Evolutionary conservation across 75 land plant genomes (phyloP).

Genomic region (Larix kaempferi): DNA sequence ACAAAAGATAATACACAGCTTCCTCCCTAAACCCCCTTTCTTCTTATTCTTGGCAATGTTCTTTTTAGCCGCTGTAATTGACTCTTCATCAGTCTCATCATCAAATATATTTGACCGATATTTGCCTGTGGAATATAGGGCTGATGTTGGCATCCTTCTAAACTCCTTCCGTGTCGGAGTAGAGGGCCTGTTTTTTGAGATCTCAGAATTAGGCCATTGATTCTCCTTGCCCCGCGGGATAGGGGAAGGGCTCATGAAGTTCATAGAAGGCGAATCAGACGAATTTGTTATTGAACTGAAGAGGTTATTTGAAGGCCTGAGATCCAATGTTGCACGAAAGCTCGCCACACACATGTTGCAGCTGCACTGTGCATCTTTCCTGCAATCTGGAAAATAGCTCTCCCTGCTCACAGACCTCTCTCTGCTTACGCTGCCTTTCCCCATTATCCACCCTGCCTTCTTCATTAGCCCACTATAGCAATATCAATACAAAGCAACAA

Average conservation of each 20-base stretch:
- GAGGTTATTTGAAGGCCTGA: constrained; percentile 16
- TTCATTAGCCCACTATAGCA: too few species aligned
- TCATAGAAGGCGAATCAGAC: neutral
- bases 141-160: neutral
- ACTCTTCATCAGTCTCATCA: neutral
- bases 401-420: constrained; percentile 12
- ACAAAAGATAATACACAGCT: neutral
- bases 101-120: neutral
- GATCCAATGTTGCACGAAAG: constrained; percentile 19
- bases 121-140: neutral
- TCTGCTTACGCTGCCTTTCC: neutral
- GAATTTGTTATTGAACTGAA: neutral
- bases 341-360: constrained; percentile 21
- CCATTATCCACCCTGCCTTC: too few species aligned
- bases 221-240: neutral
- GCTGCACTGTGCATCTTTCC: constrained; percentile 22
- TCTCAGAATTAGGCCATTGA: constrained; percentile 11
- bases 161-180: neutral
- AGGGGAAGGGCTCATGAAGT: constrained; percentile 1
- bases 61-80: neutral
- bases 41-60: neutral
- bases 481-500: too few species aligned
- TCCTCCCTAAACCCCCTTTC: neutral
- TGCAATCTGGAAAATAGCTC: constrained; percentile 18
- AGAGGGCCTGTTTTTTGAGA: constrained; percentile 1